A percentile compares a stretch with the other conserved stretches of the same genome.
These are phyloP conservation scores for Pichia sp. DNA, from an alignment of 1,139 yeast species.

Conservation along the genomic window DNA sequence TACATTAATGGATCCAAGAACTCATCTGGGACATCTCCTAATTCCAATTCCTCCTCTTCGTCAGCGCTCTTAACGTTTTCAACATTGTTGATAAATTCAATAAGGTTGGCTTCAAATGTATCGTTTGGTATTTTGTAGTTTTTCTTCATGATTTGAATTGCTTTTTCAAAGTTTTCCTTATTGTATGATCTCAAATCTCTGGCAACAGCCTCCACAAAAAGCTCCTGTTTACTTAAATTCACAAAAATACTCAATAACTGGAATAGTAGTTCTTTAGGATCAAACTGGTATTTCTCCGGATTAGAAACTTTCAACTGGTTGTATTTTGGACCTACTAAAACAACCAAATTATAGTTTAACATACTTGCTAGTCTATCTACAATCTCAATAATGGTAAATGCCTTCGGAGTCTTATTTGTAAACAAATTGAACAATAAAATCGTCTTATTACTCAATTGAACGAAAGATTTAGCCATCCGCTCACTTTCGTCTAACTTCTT, in stretches of 20 bases:
- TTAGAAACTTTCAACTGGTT: slow-evolving; percentile 76
- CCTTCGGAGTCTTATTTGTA: slow-evolving; percentile 78
- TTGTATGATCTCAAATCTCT: slow-evolving; percentile 85
- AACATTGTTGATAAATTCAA: slow-evolving; percentile 53
- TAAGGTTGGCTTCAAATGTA: slow-evolving; percentile 43
- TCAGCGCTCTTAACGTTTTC: slow-evolving; percentile 53
- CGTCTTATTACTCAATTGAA: slow-evolving; percentile 79
- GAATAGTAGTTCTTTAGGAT: slow-evolving; percentile 65
- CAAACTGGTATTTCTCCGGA: slow-evolving; percentile 78
- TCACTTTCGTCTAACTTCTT: slow-evolving; percentile 56
- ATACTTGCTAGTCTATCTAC: slow-evolving; percentile 92
- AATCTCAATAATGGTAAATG: slow-evolving; percentile 82
- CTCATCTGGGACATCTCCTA: slow-evolving; percentile 95
- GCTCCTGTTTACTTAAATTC: slow-evolving; percentile 55
- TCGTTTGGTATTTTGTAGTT: slow-evolving; percentile 41
- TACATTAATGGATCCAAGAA: slow-evolving; percentile 95
- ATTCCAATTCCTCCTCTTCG: slow-evolving; percentile 75
- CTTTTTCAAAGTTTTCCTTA: slow-evolving; percentile 57
- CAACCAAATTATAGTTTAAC: slow-evolving; percentile 85
- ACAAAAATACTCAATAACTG: slow-evolving; percentile 69
- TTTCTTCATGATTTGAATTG: slow-evolving; percentile 55
- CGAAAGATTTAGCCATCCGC: slow-evolving; percentile 69
- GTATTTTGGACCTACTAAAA: slow-evolving; percentile 92
- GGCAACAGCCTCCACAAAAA: slow-evolving; percentile 74
- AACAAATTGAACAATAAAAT: slow-evolving; percentile 71